Evolutionary conservation across 345 rosid genomes (phyloP).

Genomic region (Draba incana): DNA sequence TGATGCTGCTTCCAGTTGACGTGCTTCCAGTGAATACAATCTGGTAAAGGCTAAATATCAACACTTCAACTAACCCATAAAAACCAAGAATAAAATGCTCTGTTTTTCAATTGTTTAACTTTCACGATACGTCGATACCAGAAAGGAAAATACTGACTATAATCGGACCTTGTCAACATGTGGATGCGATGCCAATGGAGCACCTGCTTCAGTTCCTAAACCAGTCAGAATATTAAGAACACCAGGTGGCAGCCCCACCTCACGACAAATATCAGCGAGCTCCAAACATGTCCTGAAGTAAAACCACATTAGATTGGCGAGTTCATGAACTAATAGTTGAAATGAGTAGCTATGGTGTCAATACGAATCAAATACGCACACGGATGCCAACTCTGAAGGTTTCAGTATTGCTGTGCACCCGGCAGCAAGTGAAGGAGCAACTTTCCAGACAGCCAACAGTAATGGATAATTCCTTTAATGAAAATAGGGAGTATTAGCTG

Average conservation of each 20-base stretch:
- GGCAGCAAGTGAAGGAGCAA: slow-evolving; percentile 98
- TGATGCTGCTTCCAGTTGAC: slow-evolving; percentile 80
- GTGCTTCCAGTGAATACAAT: slow-evolving; percentile 96
- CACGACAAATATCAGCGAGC: slow-evolving; percentile 86
- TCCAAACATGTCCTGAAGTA: slow-evolving; percentile 91
- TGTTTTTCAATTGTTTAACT: slow-evolving; percentile 16
- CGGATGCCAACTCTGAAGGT: slow-evolving; percentile 85
- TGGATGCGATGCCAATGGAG: slow-evolving; percentile 92
- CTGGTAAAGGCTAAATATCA: slow-evolving; percentile 46
- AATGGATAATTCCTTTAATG: slow-evolving; percentile 91
- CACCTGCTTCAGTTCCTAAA: slow-evolving; percentile 97
- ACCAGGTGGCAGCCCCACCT: slow-evolving; percentile 95
- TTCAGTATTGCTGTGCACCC: slow-evolving; percentile 92
- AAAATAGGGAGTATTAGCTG: slow-evolving; percentile 25
- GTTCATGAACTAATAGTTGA: slow-evolving; percentile 15
- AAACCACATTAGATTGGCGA: slow-evolving; percentile 25
- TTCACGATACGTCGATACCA: slow-evolving; percentile 17
- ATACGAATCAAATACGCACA: slow-evolving; percentile 54
- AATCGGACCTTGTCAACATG: slow-evolving; percentile 80
- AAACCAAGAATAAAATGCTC: slow-evolving; percentile 5
- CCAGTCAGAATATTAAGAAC: slow-evolving; percentile 92
- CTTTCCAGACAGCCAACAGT: slow-evolving; percentile 95
- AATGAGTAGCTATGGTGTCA: slow-evolving; percentile 1
- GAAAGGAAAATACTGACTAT: slow-evolving; percentile 19
- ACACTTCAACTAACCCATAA: slow-evolving; percentile 15